These are phyloP conservation scores for Leccinum subtestaceum DNA, from an alignment of 768 basidiomycete genomes.

Conservation along the genomic window DNA sequence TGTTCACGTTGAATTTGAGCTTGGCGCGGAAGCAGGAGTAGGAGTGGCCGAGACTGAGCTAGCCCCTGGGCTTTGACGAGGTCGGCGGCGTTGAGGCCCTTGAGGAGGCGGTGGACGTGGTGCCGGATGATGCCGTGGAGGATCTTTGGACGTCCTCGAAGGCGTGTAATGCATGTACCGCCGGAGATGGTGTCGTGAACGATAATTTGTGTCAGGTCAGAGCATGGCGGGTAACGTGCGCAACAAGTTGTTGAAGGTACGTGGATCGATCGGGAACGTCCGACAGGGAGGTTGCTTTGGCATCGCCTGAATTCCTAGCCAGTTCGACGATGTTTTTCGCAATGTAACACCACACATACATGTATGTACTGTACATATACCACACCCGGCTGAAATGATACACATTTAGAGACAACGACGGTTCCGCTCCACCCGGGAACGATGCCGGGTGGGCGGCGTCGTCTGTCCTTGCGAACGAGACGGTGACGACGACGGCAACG, in stretches of 20 bases:
- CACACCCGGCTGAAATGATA: background rate
- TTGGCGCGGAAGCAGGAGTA: slow-evolving; percentile 83
- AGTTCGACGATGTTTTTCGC: too few relatives aligned
- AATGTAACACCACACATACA: too few relatives aligned
- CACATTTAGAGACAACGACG: too few relatives aligned
- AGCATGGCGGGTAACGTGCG: slow-evolving; percentile 49
- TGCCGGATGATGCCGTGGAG: slow-evolving; percentile 84
- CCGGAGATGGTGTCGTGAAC: slow-evolving; percentile 57
- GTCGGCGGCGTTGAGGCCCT: slow-evolving; percentile 85
- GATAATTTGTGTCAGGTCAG: slow-evolving; percentile 15
- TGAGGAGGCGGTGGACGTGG: slow-evolving; percentile 87
- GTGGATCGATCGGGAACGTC: too few relatives aligned
- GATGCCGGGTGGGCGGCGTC: slow-evolving; percentile 13
- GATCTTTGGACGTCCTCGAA: slow-evolving; percentile 81
- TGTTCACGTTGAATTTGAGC: slow-evolving; percentile 90
- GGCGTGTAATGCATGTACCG: slow-evolving; percentile 58
- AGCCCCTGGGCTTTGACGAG: slow-evolving; percentile 70
- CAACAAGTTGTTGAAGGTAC: slow-evolving; percentile 34
- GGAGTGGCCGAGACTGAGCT: slow-evolving; percentile 95
- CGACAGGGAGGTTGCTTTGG: background rate
- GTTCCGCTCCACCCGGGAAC: slow-evolving; percentile 8
- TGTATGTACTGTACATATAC: background rate
- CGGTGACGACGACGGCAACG: slow-evolving; percentile 2
- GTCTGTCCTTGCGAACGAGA: slow-evolving; percentile 12
- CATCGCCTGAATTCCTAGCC: too few relatives aligned